Base-by-base conservation (phyloP, 1,284 basidiomycete species). In the Fomes fomentarius region DNA sequence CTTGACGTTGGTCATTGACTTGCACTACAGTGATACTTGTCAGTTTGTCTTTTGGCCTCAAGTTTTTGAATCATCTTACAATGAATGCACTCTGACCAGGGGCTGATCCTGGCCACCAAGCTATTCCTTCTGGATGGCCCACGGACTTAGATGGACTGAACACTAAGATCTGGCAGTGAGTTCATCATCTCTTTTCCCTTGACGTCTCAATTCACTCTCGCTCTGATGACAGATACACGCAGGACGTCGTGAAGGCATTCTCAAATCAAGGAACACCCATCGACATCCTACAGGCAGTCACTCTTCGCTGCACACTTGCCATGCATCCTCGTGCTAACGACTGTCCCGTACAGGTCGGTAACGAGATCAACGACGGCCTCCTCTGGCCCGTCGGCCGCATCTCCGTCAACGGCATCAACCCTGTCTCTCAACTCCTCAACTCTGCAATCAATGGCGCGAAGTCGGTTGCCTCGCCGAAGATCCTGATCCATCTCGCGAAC, bases 1-100 rank as follows among this genome's bases (percentile, higher is more conserved):
- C 19, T 76, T 85, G 80, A 71, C 73, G 19, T 64, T 87, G 11
- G 66, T 79, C 34, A 71, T 87, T 12, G 83, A 85, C 59, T 63
- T 85, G 45, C 83, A 87, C 60, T 85, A 80, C 63, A 84, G 82
- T 62, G 84, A 86, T 63, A 85, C 80, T 4, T 84, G 82, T 83
- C 63, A 54, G 74, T 63, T 6, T 22, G 6, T 57, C n/a, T 54
- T 19, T 26, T 41, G 10, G n/a, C n/a, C n/a, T n/a, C n/a, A n/a
- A n/a, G n/a, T n/a, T n/a, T n/a, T n/a, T n/a, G n/a, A n/a, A n/a
- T n/a, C 19, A 41, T 21, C 17, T 50, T 26, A 12, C 10, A n/a
- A 8, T 6, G 4, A 24, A 21, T 4, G 6, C 22, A 25, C 8
- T 24, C 6, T 38, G 34, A 12, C 34, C 55, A 84, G 83, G 83